These are phyloP conservation scores for Tolypocladium inflatum DNA, from an alignment of 2,329 filamentous ascomycete genomes.

Conservation along the genomic window DNA sequence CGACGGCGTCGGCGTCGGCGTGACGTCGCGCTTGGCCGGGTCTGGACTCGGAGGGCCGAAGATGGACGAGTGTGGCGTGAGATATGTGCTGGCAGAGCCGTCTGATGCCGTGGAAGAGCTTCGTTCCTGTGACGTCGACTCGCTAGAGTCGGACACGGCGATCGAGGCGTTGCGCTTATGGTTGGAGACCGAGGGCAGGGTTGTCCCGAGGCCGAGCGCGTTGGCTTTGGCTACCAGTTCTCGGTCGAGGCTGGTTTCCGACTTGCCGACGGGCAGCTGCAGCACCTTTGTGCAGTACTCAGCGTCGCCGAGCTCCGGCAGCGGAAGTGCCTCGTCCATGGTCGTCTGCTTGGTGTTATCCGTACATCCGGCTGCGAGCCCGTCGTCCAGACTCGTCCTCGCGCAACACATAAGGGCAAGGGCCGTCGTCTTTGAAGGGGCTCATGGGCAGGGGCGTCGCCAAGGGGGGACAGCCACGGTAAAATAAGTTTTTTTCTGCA, in stretches of 20 bases:
- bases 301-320: conserved; percentile 30
- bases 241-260: conserved; percentile 30
- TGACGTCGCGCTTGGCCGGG: background rate
- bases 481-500: background rate
- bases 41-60: conserved; percentile 16
- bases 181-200: conserved; percentile 14
- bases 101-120: conserved; percentile 34
- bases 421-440: background rate
- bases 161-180: conserved; percentile 25
- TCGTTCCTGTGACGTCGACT: conserved; percentile 30
- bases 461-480: background rate
- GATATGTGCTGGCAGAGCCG: conserved; percentile 28
- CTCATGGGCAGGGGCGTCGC: background rate
- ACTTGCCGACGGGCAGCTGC: conserved; percentile 17
- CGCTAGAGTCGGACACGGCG: conserved; percentile 32
- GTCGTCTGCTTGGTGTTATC: background rate
- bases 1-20: conserved; percentile 20
- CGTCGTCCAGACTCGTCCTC: background rate
- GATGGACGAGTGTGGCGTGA: conserved; percentile 34
- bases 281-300: conserved; percentile 31
- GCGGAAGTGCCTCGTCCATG: conserved; percentile 4
- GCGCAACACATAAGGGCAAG: background rate
- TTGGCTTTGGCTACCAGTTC: conserved; percentile 24
- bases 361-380: background rate
- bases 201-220: conserved; percentile 23